These are phyloP conservation scores for Meyerozyma elateridarum DNA, from an alignment of 1,139 yeast species.

Conservation along the genomic window DNA sequence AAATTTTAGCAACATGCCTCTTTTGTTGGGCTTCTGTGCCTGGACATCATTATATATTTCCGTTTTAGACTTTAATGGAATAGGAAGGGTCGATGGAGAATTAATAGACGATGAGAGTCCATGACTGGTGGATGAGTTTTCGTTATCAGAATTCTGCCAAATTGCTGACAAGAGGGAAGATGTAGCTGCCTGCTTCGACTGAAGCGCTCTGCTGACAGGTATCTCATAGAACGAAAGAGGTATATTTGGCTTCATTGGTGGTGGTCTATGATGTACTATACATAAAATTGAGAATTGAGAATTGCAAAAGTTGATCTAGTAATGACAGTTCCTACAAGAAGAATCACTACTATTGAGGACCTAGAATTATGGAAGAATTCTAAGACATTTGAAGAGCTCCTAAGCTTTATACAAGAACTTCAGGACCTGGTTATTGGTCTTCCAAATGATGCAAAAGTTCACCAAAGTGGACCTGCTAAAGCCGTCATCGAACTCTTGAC, in stretches of 20 bases:
- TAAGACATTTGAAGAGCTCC: slow-evolving; percentile 43
- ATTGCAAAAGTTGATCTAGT: too few relatives aligned
- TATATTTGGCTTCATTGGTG: too few relatives aligned
- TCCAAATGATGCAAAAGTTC: slow-evolving; percentile 40
- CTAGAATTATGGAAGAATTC: slow-evolving; percentile 59
- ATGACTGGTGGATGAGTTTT: too few relatives aligned
- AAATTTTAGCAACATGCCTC: slow-evolving; percentile 20
- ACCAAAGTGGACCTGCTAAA: slow-evolving; percentile 26
- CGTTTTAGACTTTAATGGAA: slow-evolving; percentile 25
- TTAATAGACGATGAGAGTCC: too few relatives aligned
- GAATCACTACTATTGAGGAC: slow-evolving; percentile 60
- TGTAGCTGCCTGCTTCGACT: too few relatives aligned
- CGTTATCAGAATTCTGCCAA: too few relatives aligned
- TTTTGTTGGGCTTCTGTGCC: slow-evolving; percentile 15
- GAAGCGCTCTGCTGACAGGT: too few relatives aligned
- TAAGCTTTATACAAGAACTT: slow-evolving; percentile 52
- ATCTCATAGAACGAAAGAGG: too few relatives aligned
- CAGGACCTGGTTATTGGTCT: slow-evolving; percentile 69
- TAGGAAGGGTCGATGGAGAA: slow-evolving; percentile 37
- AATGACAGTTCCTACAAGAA: slow-evolving; percentile 36
- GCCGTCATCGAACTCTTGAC: slow-evolving; percentile 39
- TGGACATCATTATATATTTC: slow-evolving; percentile 27
- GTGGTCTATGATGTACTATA: too few relatives aligned
- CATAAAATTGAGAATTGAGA: too few relatives aligned
- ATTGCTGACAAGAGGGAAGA: too few relatives aligned